phyloP scores from a whole-genome alignment of 257 asterid species.

The Solanum acaule region DNA sequence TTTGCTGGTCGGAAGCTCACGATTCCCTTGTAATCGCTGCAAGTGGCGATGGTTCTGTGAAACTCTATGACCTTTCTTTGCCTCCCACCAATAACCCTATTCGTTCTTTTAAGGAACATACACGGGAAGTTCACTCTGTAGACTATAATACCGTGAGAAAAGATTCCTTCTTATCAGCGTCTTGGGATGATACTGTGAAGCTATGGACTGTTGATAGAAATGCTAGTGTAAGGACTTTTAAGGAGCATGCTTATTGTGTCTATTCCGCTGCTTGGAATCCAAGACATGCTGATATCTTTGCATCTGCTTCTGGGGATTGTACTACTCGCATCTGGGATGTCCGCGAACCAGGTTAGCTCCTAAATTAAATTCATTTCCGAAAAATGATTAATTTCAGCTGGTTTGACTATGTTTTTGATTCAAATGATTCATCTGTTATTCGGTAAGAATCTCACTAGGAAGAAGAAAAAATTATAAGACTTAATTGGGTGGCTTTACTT shows the following conservation, averaged over 20 bases:
- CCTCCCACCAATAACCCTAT: slow-evolving; percentile 82
- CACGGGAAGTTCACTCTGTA: slow-evolving; percentile 84
- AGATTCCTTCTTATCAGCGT: slow-evolving; percentile 82
- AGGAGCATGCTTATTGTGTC: slow-evolving; percentile 95
- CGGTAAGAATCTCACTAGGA: too few relatives aligned
- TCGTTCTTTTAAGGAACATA: slow-evolving; percentile 86
- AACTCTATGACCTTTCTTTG: slow-evolving; percentile 72
- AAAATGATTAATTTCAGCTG: not conserved
- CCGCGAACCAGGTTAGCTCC: slow-evolving; percentile 84
- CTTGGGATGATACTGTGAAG: slow-evolving; percentile 93
- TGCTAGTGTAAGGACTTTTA: slow-evolving; percentile 84
- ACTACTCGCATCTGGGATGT: slow-evolving; percentile 97
- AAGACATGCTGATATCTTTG: slow-evolving; percentile 86
- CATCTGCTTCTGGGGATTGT: slow-evolving; percentile 95
- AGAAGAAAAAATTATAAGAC: too few relatives aligned
- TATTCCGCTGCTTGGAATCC: slow-evolving; percentile 93
- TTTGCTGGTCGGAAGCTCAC: slow-evolving; percentile 98
- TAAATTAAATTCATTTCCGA: too few relatives aligned
- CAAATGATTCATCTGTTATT: too few relatives aligned
- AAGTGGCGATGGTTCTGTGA: slow-evolving; percentile 79
- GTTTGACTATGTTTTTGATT: not conserved
- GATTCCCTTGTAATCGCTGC: slow-evolving; percentile 84
- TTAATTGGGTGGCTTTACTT: too few relatives aligned
- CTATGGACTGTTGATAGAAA: slow-evolving; percentile 91
- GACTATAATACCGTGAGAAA: slow-evolving; percentile 78